Base-by-base conservation (phyloP, 176 grass and related monocot species). In the Tillandsia leiboldiana region DNA sequence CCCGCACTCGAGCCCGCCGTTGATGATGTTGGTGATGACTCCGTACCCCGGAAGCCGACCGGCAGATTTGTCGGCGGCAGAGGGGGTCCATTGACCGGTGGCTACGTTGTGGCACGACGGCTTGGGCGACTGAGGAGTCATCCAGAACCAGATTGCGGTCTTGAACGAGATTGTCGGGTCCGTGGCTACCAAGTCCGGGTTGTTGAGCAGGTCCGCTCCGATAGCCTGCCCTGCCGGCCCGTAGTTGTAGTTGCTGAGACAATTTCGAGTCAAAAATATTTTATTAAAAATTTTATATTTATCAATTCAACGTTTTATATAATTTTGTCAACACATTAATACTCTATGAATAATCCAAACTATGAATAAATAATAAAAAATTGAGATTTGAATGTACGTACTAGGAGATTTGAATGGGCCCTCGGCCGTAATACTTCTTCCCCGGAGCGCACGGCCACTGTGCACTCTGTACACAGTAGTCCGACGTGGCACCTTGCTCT, bases 141-240 rank as follows among this genome's bases (percentile, higher is more conserved):
- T 90, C 88, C 83, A 91, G 73, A 79, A 83, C 87, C 88, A 91
- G 10, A 91, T 2, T 13, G 84, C 88, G 3, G 84, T 72, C 79
- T 91, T 65, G 78, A 91, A 91, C 2, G 81, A 77, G n/a, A 96
- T 12, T 24, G 42, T 49, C 1, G 87, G 1, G 52, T 96, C 64
- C 0, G 73, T 69, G 1, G 78, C 78, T 0, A 95, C 90, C 13
- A 95, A 71, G 47, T 95, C 84, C 11, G 91, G 87, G 63, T 87
- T 85, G 78, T 12, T 78, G 0, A 90, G 72, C 0, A 95, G 75
- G 83, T 87, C 70, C 11, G 48, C 67, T 14, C 78, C 50, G 48
- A 90, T 78, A 12, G 83, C 86, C 12, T 58, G 1, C n/a, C 83
- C 87, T 11, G 83, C 81, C 8, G 69, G 72, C 0, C 83, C 87